Evolutionary conservation across 805 yeast genomes (phyloP), one percentile per base, ranked within the genome.

Genomic region (Cyberlindnera saturnus): DNA sequence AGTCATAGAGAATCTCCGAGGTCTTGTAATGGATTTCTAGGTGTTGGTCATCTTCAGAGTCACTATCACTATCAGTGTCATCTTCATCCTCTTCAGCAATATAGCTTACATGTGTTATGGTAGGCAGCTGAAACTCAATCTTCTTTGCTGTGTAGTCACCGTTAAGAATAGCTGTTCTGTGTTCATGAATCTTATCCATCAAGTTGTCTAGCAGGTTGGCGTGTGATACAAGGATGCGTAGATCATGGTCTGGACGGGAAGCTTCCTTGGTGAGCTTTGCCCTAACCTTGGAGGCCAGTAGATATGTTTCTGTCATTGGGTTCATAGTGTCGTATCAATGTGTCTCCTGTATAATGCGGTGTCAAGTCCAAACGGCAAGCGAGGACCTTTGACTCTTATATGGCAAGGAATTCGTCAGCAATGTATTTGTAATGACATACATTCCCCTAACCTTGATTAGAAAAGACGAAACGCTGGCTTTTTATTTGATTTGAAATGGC

Each of bases 141-240:
- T 36, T 44, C 34, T 41, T 41, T 8, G 39, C 34, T 15, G 37
- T n/a, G 23, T 46, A 46, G 9, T 44, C 40, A 19, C 43, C 38
- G 36, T 35, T 35, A 17, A 50, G 31, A 38, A 44, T 36, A 34
- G 47, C 39, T 40, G 46, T 47, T 35, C 50, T 47, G 32, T 47
- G 50, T n/a, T 43, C 36, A 15, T 51, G 52, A 32, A 58, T 56
- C 17, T 19, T 44, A 11, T 55, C 62, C 54, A 55, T 48, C 6
- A 58, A 36, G 36, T 50, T 41, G 30, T 58, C 62, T 6, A 58
- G 39, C 30, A 58, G 29, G 40, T 58, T 58, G 5, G 62, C 62
- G 44, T 58, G 62, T 14, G 51, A 47, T 3, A 58, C 60, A 13
- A 58, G 39, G 13, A 44, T 35, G 39, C 62, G 44, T 17, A 58